Conservation (phyloP, 1,284 basidiomycete species). For the Phellinidium pouzarii region DNA sequence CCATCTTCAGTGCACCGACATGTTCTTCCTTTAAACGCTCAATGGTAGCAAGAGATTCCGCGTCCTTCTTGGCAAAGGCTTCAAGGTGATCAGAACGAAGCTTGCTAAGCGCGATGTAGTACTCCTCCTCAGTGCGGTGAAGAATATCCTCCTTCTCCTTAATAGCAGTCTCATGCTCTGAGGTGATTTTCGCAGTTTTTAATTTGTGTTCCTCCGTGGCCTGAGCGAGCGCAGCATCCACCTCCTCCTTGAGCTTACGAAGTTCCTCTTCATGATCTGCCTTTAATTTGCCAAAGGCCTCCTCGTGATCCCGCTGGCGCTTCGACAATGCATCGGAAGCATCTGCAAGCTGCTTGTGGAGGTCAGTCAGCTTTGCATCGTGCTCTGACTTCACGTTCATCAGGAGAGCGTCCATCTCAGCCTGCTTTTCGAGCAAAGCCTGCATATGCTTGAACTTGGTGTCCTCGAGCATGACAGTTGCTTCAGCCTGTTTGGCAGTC, state of each 20-base stretch:
- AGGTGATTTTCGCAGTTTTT: slow-evolving; percentile 39
- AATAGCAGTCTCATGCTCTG: slow-evolving; percentile 48
- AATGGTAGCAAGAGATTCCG: slow-evolving; percentile 51
- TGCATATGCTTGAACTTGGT: slow-evolving; percentile 31
- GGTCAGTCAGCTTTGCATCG: slow-evolving; percentile 27
- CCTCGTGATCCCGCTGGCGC: slow-evolving; percentile 46
- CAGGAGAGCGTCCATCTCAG: slow-evolving; percentile 16
- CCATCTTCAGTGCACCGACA: slow-evolving; percentile 55
- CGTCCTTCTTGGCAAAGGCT: slow-evolving; percentile 49
- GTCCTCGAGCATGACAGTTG: slow-evolving; percentile 20
- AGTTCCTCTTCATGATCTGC: slow-evolving; percentile 42
- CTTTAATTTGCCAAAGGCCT: slow-evolving; percentile 42
- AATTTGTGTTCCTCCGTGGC: slow-evolving; percentile 48
- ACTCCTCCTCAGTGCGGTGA: slow-evolving; percentile 69
- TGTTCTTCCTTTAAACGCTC: slow-evolving; percentile 70
- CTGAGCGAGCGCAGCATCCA: slow-evolving; percentile 37
- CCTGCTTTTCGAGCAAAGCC: slow-evolving; percentile 26
- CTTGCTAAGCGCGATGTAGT: slow-evolving; percentile 69
- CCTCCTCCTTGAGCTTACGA: slow-evolving; percentile 41
- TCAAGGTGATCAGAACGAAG: slow-evolving; percentile 63
- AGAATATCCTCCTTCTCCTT: slow-evolving; percentile 58
- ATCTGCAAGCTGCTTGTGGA: slow-evolving; percentile 40
- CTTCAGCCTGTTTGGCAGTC: slow-evolving; percentile 33
- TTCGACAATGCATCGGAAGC: slow-evolving; percentile 39
- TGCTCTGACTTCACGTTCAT: slow-evolving; percentile 26